Base-by-base conservation (phyloP, 495 filamentous ascomycete genomes). In the Cercophora scortea region DNA sequence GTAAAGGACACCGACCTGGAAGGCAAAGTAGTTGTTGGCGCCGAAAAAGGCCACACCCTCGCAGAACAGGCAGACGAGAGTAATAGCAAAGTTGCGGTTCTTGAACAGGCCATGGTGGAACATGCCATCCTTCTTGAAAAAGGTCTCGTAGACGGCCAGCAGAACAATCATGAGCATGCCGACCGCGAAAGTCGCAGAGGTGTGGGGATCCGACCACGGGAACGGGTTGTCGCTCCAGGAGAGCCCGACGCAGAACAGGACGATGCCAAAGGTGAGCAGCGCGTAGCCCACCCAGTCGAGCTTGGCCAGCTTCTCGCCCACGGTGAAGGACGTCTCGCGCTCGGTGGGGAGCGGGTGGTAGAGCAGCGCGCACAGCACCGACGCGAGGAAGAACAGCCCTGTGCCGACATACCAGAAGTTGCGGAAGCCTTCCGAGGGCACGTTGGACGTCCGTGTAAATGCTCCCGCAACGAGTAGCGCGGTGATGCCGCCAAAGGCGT, bases 1-100 rank as follows among this genome's bases (percentile, higher is more conserved):
- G 46, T 61, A 68, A 15, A 68, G 56, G 4, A 64, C 47, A 35
- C 52, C 47, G 6, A 65, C 57, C 54, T 70, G 55, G 55, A 63
- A 70, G 19, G 65, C 60, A 45, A 67, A 68, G 42, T 70, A 70
- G 46, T 49, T 65, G 53, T 70, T 70, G 13, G 65, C 64, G 19
- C 54, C 61, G 40, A 68, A 68, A 39, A 70, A 70, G 32, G 59
- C 63, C 11, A 69, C 15, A 25, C 67, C 65, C 50, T 70, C 67
- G 43, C 46, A 55, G 42, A 68, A 70, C 2, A 68, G 48, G 42
- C 58, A 61, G 19, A 57, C 18, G 4, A 67, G 36, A 0, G 53
- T 56, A 36, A 70, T 60, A 7, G 61, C 15, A 42, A 70, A 70
- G 56, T 70, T 70, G 33, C 63, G 52, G 51, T 53, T 57, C 13